Conservation (phyloP, 176 grass and related monocot species). For the Triticum monococcum region DNA sequence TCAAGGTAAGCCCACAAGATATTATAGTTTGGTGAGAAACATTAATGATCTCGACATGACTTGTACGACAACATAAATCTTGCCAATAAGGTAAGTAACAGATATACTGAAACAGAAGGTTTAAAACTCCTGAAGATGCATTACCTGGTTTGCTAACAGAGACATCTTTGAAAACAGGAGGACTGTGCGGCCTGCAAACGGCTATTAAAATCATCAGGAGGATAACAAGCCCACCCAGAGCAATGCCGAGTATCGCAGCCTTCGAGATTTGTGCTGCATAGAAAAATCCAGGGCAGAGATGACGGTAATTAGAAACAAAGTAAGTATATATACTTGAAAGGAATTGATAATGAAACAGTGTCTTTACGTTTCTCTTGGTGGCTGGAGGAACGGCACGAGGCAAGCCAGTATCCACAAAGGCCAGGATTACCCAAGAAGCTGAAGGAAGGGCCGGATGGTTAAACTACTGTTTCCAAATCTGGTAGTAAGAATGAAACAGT, state of each 20-base stretch:
- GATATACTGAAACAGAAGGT: neutral
- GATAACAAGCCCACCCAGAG: conserved; percentile 80
- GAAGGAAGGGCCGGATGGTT: conserved; percentile 2
- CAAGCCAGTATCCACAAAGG: conserved; percentile 94
- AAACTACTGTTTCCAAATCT: neutral
- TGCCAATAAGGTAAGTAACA: neutral
- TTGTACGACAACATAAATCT: neutral
- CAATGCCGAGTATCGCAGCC: conserved; percentile 86
- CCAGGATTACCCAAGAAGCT: conserved; percentile 93
- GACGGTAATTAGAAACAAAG: neutral
- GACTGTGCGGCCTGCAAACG: conserved; percentile 70
- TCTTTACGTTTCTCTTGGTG: conserved; percentile 59
- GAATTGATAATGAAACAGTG: neutral
- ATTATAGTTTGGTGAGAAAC: neutral
- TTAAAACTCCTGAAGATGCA: neutral
- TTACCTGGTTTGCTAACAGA: conserved; percentile 87
- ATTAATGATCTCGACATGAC: neutral
- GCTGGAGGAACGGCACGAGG: conserved; percentile 57
- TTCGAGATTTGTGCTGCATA: conserved; percentile 75
- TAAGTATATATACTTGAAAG: conserved; percentile 1
- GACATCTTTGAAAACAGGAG: conserved; percentile 69
- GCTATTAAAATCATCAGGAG: conserved; percentile 87
- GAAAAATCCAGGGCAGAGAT: neutral
- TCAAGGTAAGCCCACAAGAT: neutral
- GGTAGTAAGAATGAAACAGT: conserved; percentile 1